phyloP scores from a whole-genome alignment of 352 stramenopile genomes.

The Aphanomyces stellatus region DNA sequence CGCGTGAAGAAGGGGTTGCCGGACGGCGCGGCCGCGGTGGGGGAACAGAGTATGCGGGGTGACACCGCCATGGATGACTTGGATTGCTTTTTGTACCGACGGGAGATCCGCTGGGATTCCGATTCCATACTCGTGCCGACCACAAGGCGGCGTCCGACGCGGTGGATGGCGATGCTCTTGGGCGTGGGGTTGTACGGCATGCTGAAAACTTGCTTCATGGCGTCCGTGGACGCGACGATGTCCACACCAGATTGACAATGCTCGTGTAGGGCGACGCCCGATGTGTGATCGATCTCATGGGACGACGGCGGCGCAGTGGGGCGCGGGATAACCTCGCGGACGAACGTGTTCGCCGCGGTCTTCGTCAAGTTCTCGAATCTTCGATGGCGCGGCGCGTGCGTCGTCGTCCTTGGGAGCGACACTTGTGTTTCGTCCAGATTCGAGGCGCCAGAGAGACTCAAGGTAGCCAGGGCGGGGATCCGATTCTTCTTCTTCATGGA shows the following conservation, averaged over 20 bases:
- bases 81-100: slow-evolving; percentile 14
- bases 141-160: slow-evolving; percentile 5
- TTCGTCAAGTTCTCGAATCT: no score
- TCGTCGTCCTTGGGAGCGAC: no score
- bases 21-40: background rate
- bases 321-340: background rate
- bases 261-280: background rate
- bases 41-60: background rate
- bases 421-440: no score
- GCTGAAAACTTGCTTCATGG: slow-evolving; percentile 17
- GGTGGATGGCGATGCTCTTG: slow-evolving; percentile 5
- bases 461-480: background rate
- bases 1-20: background rate
- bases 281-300: background rate
- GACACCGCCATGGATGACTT: background rate
- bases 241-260: background rate
- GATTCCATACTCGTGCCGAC: background rate
- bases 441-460: background rate
- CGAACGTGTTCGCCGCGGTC: background rate
- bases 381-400: no score
- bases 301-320: background rate
- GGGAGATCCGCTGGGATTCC: slow-evolving; percentile 8
- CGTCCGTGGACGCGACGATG: slow-evolving; percentile 12
- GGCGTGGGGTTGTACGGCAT: slow-evolving; percentile 11
- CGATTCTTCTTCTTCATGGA: background rate